Conservation (phyloP, 1,284 basidiomycete genomes). For the Fomitopsis pinicola region DNA sequence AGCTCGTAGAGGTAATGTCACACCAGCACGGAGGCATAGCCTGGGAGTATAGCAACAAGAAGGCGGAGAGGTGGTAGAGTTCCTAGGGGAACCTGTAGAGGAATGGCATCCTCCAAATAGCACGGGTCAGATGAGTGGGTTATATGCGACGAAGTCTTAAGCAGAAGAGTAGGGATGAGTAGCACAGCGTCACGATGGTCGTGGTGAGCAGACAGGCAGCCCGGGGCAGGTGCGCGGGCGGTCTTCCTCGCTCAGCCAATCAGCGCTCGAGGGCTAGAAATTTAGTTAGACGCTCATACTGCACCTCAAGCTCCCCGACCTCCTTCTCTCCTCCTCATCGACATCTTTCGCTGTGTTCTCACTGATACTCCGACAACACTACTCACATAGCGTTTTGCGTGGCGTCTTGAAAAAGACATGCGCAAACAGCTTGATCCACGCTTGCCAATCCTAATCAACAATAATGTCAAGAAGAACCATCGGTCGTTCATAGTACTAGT, state of each 20-base stretch:
- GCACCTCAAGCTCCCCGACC: neutral
- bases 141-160: too few relatives aligned
- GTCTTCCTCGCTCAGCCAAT: constrained; percentile 1
- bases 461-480: constrained; percentile 91
- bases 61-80: neutral
- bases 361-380: neutral
- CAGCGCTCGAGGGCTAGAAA: neutral
- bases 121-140: too few relatives aligned
- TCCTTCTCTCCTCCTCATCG: neutral
- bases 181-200: neutral
- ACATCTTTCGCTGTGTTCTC: neutral
- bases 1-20: neutral
- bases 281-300: constrained; percentile 1
- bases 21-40: neutral
- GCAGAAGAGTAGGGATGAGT: too few relatives aligned
- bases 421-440: constrained; percentile 87
- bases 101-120: neutral
- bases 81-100: neutral
- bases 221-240: too few relatives aligned
- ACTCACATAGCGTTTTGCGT: neutral
- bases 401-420: constrained; percentile 35
- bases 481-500: constrained; percentile 97
- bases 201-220: neutral
- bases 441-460: constrained; percentile 89
- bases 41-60: neutral